A percentile compares a stretch with the other conserved stretches of the same genome.
phyloP scores from a whole-genome alignment of 2,329 filamentous ascomycete genomes.

The Chrysoporthe austroafricana region DNA sequence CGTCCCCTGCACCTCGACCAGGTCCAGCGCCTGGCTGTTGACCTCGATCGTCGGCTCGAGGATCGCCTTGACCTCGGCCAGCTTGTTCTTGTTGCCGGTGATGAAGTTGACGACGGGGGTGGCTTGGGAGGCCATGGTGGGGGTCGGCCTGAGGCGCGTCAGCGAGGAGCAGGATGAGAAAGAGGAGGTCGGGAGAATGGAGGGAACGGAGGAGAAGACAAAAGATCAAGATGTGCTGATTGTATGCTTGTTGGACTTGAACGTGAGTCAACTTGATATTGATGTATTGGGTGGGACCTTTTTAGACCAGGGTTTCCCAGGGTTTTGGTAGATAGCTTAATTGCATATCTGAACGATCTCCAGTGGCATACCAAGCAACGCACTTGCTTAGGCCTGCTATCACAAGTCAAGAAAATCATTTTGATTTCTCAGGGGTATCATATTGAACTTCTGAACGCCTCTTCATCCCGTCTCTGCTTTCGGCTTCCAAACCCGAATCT shows the following conservation, averaged over 20 bases:
- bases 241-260: background rate
- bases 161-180: background rate
- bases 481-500: background rate
- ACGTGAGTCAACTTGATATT: background rate
- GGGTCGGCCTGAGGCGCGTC: background rate
- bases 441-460: slow-evolving; percentile 26
- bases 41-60: slow-evolving; percentile 76
- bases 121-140: slow-evolving; percentile 50
- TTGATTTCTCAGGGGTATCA: slow-evolving; percentile 25
- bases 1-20: slow-evolving; percentile 88
- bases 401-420: background rate
- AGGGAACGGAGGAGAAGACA: background rate
- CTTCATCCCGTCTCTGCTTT: background rate
- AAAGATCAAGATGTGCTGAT: background rate
- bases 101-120: slow-evolving; percentile 77
- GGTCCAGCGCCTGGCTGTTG: slow-evolving; percentile 73
- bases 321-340: background rate
- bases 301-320: slow-evolving; percentile 1
- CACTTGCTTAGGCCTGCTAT: background rate
- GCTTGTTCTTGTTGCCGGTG: slow-evolving; percentile 94
- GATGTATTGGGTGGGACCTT: background rate
- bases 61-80: slow-evolving; percentile 86
- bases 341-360: background rate
- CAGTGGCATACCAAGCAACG: background rate
- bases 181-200: background rate